Base-by-base conservation (phyloP, 768 basidiomycete genomes). In the Mycena capillaripes region DNA sequence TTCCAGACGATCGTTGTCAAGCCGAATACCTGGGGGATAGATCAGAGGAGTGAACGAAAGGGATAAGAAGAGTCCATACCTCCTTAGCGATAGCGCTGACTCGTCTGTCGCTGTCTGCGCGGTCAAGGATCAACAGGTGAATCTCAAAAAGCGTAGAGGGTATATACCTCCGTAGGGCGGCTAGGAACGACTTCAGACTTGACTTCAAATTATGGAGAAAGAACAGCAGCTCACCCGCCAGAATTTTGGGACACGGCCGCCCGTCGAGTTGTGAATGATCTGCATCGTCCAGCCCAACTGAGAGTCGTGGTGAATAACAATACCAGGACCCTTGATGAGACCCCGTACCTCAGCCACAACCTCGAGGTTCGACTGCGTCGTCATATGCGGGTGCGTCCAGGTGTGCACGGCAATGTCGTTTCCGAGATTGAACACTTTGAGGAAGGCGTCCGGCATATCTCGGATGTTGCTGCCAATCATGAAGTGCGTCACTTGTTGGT, bases 1-100 rank as follows among this genome's bases (percentile, higher is more conserved):
- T 97, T 97, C 97, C 97, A 98, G 75, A 95, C 82, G 62, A 97
- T 89, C 21, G 94, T 93, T 32, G 87, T 86, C 73, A 98, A 81
- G 29, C 94, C 95, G 78, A 98, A 63, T 56, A 97, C 92, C 79
- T 32, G 11, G 44, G 17, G 29, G 8, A 53, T 6, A 7, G 4
- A 53, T n/a, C n/a, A n/a, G n/a, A n/a, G n/a, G n/a, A n/a, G n/a
- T n/a, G 29, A 40, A 53, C 14, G 2, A 17, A 53, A 19, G 3
- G n/a, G n/a, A n/a, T n/a, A n/a, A n/a, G n/a, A n/a, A 40, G 21
- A 38, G 38, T 8, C 25, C 72, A 46, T 62, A 97, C 92, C 79
- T 95, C 91, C 78, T 88, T 85, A 32, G 97, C 97, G 76, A 99
- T 95, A 4, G 95, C 92, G 46, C 89, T 86, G 38, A 97, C 93